These are phyloP conservation scores for Coniferiporia weirii DNA, from an alignment of 1,284 basidiomycete genomes.

Conservation along the genomic window DNA sequence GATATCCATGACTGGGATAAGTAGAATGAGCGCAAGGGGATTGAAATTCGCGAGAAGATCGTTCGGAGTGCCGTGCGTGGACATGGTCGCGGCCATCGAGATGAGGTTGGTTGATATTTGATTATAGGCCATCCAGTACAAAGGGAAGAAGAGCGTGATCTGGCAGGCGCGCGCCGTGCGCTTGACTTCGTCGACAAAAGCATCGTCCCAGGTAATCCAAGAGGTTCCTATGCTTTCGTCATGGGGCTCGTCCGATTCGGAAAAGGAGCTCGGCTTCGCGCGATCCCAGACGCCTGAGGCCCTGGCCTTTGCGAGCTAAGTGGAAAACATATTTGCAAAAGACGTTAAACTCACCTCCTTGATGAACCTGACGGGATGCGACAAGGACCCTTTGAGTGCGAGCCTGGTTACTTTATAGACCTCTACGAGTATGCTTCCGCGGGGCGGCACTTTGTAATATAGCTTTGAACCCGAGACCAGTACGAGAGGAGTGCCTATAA, in stretches of 20 bases:
- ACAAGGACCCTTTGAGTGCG: slow-evolving; percentile 18
- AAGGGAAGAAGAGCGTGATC: slow-evolving; percentile 56
- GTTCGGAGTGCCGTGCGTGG: slow-evolving; percentile 50
- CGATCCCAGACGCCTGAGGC: slow-evolving; percentile 50
- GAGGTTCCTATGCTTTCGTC: slow-evolving; percentile 28
- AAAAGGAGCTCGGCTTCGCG: slow-evolving; percentile 40
- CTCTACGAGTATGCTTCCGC: slow-evolving; percentile 14
- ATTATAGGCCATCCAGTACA: slow-evolving; percentile 52
- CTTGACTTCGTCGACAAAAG: slow-evolving; percentile 58
- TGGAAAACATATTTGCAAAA: background rate
- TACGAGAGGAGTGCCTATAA: slow-evolving; percentile 30
- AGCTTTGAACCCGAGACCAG: slow-evolving; percentile 33
- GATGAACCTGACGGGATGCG: slow-evolving; percentile 17
- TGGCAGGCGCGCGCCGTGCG: slow-evolving; percentile 61
- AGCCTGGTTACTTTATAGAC: slow-evolving; percentile 16
- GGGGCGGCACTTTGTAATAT: slow-evolving; percentile 36
- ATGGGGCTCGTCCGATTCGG: slow-evolving; percentile 24
- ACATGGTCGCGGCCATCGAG: slow-evolving; percentile 45
- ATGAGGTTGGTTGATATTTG: slow-evolving; percentile 53
- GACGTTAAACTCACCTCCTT: background rate
- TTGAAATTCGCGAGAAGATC: slow-evolving; percentile 57
- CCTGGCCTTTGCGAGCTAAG: slow-evolving; percentile 13
- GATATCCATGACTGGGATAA: slow-evolving; percentile 45
- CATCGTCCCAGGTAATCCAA: slow-evolving; percentile 46
- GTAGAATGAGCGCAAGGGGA: slow-evolving; percentile 48